Evolutionary conservation across 495 filamentous ascomycete species (phyloP).

Genomic region (Lichenothelia convexa): DNA sequence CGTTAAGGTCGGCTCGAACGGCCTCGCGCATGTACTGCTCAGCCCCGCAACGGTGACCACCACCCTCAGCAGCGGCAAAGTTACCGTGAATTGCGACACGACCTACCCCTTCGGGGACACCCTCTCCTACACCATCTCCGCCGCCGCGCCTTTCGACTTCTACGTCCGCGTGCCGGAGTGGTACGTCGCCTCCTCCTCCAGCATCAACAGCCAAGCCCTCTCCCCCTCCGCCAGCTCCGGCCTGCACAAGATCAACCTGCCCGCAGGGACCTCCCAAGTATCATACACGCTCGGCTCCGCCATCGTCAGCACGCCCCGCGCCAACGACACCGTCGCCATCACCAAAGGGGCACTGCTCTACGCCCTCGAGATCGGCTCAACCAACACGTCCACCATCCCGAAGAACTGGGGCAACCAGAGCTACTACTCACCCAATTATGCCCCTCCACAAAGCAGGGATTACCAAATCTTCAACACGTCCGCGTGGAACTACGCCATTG

Average conservation of each 20-base stretch:
- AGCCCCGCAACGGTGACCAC: slow-evolving; percentile 20
- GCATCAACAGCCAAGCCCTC: slow-evolving; percentile 8
- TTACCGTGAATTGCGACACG: slow-evolving; percentile 25
- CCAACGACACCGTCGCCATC: slow-evolving; percentile 35
- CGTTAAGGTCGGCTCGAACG: slow-evolving; percentile 13
- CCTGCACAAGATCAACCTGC: slow-evolving; percentile 19
- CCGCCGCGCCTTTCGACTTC: slow-evolving; percentile 25
- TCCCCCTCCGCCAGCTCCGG: slow-evolving; percentile 11
- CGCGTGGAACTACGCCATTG: slow-evolving; percentile 33
- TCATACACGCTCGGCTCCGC: slow-evolving; percentile 13
- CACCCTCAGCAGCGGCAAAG: slow-evolving; percentile 11
- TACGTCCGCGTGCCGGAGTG: slow-evolving; percentile 32
- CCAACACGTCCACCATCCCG: slow-evolving; percentile 12
- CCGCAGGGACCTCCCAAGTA: slow-evolving; percentile 13
- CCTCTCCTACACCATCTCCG: slow-evolving; percentile 29
- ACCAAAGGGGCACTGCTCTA: slow-evolving; percentile 37
- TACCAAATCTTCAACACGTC: slow-evolving; percentile 20
- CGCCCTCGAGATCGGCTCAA: slow-evolving; percentile 27
- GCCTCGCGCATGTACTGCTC: slow-evolving; percentile 27
- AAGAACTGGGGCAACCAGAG: slow-evolving; percentile 9
- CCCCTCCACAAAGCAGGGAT: slow-evolving; percentile 22
- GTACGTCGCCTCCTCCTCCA: slow-evolving; percentile 18
- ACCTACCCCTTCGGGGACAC: slow-evolving; percentile 34
- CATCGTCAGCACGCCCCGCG: slow-evolving; percentile 20
- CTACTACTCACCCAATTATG: slow-evolving; percentile 8